A percentile compares a stretch with the other conserved stretches of the same genome.
These are phyloP conservation scores for Pichia sp. DNA, from an alignment of 1,139 yeast genomes.

Conservation along the genomic window DNA sequence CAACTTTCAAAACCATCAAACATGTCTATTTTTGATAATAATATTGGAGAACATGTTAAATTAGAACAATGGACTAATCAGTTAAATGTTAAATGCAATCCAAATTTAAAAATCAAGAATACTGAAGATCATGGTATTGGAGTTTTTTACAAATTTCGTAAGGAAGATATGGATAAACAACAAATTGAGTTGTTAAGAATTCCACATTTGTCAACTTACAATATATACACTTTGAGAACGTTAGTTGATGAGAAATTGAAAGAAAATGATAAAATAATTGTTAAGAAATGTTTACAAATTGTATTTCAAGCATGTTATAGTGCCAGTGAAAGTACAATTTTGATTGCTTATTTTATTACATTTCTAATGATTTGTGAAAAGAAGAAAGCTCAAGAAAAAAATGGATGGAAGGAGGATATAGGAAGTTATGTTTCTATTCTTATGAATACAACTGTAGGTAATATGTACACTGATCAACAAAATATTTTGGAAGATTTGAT, in stretches of 20 bases:
- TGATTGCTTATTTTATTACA: slow-evolving; percentile 27
- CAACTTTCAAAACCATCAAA: not conserved
- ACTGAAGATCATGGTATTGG: slow-evolving; percentile 27
- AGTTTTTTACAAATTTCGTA: slow-evolving; percentile 16
- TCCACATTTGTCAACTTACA: slow-evolving; percentile 17
- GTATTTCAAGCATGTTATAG: slow-evolving; percentile 18
- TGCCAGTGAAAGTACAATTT: slow-evolving; percentile 23
- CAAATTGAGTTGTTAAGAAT: slow-evolving; percentile 23
- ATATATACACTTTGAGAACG: slow-evolving; percentile 21
- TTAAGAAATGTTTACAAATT: slow-evolving; percentile 23
- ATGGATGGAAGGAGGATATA: slow-evolving; percentile 5
- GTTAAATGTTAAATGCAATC: slow-evolving; percentile 8
- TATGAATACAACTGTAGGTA: slow-evolving; percentile 22
- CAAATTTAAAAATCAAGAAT: slow-evolving; percentile 12
- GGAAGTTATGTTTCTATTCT: slow-evolving; percentile 27
- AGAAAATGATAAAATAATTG: slow-evolving; percentile 17
- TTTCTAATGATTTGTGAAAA: slow-evolving; percentile 15
- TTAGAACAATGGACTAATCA: slow-evolving; percentile 6
- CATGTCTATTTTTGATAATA: slow-evolving; percentile 4
- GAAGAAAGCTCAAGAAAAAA: slow-evolving; percentile 1
- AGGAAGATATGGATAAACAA: not conserved
- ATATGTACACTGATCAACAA: slow-evolving; percentile 26
- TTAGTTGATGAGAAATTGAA: slow-evolving; percentile 10
- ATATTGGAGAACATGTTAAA: not conserved
- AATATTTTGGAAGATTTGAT: slow-evolving; percentile 25